These are phyloP conservation scores for Sporodiniella umbellata DNA, from an alignment of 371 early-diverging fungal genomes.

Conservation along the genomic window DNA sequence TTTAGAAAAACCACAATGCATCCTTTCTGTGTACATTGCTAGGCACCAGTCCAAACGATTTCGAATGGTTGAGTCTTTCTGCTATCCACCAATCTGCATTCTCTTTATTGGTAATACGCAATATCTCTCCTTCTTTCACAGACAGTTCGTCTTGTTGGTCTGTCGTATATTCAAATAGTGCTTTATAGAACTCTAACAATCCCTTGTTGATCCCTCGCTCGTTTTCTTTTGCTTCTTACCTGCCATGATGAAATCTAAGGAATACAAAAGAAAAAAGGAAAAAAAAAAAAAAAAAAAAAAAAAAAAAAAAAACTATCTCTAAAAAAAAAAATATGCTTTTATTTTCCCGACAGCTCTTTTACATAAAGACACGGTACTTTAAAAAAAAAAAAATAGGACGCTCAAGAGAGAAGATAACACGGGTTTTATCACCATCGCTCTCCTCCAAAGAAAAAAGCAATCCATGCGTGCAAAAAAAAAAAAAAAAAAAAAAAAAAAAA, in stretches of 20 bases:
- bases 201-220: neutral
- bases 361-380: no score
- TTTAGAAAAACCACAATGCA: no score
- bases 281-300: neutral
- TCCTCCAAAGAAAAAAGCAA: no score
- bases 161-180: conserved; percentile 39
- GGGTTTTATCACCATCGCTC: no score
- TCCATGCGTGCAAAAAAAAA: neutral
- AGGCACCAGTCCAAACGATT: conserved; percentile 59
- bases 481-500: neutral
- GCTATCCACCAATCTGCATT: conserved; percentile 68
- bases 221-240: neutral
- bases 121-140: conserved; percentile 50
- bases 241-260: neutral
- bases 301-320: neutral
- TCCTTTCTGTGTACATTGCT: no score
- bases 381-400: no score
- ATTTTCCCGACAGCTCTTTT: neutral
- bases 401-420: no score
- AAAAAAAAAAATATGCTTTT: neutral
- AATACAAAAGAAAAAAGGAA: neutral
- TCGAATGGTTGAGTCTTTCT: conserved; percentile 35
- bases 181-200: conserved; percentile 21
- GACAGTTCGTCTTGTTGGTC: conserved; percentile 58
- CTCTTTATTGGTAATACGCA: conserved; percentile 49